Conservation (phyloP, 1,284 basidiomycete species). For the Trametes polyzona region DNA sequence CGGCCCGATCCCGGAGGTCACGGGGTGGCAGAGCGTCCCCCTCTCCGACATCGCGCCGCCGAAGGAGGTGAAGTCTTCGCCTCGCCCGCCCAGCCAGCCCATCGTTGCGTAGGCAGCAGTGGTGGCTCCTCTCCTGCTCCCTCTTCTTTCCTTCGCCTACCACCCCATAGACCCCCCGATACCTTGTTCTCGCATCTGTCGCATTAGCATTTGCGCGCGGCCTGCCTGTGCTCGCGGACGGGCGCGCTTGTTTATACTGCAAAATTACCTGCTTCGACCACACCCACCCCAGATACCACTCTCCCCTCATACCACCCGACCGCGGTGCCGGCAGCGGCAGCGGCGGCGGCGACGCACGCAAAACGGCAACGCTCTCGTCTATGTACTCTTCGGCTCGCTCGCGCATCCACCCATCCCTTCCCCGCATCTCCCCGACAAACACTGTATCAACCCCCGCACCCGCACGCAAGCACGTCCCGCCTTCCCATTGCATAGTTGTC, state of each 20-base stretch:
- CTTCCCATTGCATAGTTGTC: slow-evolving; percentile 26
- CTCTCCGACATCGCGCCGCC: slow-evolving; percentile 34
- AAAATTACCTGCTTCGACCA: slow-evolving; percentile 24
- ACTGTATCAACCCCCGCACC: slow-evolving; percentile 27
- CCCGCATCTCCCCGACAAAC: background rate
- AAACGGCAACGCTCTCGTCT: slow-evolving; percentile 24
- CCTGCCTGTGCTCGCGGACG: slow-evolving; percentile 18
- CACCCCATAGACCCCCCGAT: slow-evolving; percentile 19
- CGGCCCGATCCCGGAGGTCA: slow-evolving; percentile 40
- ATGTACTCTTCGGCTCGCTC: slow-evolving; percentile 22
- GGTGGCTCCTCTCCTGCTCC: background rate
- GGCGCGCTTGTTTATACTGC: slow-evolving; percentile 31
- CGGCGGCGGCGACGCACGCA: slow-evolving; percentile 26
- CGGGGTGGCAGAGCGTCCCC: slow-evolving; percentile 45
- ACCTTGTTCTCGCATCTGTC: slow-evolving; percentile 17
- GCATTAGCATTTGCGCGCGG: slow-evolving; percentile 7
- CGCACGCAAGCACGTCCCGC: slow-evolving; percentile 23
- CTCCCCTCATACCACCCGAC: slow-evolving; percentile 21
- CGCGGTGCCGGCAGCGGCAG: slow-evolving; percentile 20
- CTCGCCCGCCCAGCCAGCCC: slow-evolving; percentile 31
- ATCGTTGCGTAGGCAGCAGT: slow-evolving; percentile 26
- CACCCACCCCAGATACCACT: slow-evolving; percentile 20
- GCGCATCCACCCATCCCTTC: background rate
- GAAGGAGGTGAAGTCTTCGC: slow-evolving; percentile 30
- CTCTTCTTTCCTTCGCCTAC: background rate